Evolutionary conservation across 352 stramenopile species (phyloP).

Genomic region (Phytophthora melonis): DNA sequence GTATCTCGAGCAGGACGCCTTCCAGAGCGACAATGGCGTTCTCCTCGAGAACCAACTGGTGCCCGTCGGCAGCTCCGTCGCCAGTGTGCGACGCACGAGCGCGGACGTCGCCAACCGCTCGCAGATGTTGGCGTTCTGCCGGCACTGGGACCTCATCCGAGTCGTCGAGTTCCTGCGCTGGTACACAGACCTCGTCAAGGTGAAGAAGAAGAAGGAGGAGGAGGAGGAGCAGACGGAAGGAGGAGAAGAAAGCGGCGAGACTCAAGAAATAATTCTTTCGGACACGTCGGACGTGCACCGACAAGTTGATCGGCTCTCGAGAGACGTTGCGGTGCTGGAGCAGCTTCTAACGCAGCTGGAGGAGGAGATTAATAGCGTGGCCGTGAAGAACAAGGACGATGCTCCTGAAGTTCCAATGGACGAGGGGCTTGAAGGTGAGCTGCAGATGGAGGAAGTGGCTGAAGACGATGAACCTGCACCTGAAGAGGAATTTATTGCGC

Average conservation of each 20-base stretch:
- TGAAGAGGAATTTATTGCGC: constrained; percentile 31
- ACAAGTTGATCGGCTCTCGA: constrained; percentile 48
- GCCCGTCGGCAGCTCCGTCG: background rate
- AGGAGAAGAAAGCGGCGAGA: background rate
- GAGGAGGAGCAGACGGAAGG: constrained; percentile 8
- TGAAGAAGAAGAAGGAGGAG: constrained; percentile 18
- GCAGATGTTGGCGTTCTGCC: constrained; percentile 67
- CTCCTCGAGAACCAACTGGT: constrained; percentile 41
- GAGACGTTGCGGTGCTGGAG: constrained; percentile 44
- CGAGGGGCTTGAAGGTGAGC: constrained; percentile 9
- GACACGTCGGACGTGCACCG: constrained; percentile 29
- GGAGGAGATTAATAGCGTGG: constrained; percentile 38
- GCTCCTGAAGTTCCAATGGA: background rate
- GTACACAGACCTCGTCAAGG: constrained; percentile 54
- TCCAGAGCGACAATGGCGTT: constrained; percentile 53
- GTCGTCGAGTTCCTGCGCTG: constrained; percentile 68
- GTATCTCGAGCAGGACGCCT: constrained; percentile 52
- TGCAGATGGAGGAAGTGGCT: constrained; percentile 21
- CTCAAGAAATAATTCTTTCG: constrained; percentile 21
- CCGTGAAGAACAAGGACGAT: constrained; percentile 8
- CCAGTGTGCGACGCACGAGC: constrained; percentile 43
- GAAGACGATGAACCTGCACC: constrained; percentile 6
- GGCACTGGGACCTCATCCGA: constrained; percentile 62
- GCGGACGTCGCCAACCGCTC: constrained; percentile 54
- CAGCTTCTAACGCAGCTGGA: constrained; percentile 56